Base-by-base conservation (phyloP, 164 flowering plant species). In the Dillenia turbinata region DNA sequence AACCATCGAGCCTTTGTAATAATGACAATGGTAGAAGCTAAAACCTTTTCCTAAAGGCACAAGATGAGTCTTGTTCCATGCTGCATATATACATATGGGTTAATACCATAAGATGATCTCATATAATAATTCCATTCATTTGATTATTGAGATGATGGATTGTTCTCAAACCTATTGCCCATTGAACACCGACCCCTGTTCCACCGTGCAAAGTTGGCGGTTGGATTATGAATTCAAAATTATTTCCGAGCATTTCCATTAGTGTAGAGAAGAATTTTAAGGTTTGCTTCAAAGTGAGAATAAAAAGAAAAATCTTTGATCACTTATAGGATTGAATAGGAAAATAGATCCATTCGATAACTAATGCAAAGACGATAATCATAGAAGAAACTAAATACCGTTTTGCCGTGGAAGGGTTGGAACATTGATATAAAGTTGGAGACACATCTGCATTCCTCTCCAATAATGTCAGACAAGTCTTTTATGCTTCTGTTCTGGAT, bases 371-470 rank as follows among this genome's bases (percentile, higher is more conserved):
- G 22, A 19, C 22, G 1, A 19, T 19, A 19, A 19, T 19, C 22
- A 19, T 19, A 19, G 22, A 19, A 19, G 22, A 1, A 19, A 19
- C 22, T 19, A 19, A 60, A 24, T 76, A 87, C 93, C 88, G 78
- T 63, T 74, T 85, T 83, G 14, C 88, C 90, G 44, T 74, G 65
- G 48, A 74, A 77, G 52, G 76, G 68, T 49, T 74, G 78, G 59
- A 72, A 72, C 43, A 57, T 54, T 5, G 85, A 73, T 64, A 79
- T 47, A 54, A 83, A 79, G 47, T 81, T 88, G 74, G 74, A 84
- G 47, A 81, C 47, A 49, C 85, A 81, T 43, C 67, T 60, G 63
- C 91, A 83, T 71, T 84, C 89, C 12, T 88, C 86, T 22, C 79
- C 83, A n/a, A 88, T 78, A 2, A 83, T 62, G 24, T 78, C 80